Conservation (phyloP, 2,329 filamentous ascomycete genomes). For the Alternaria arborescens region DNA sequence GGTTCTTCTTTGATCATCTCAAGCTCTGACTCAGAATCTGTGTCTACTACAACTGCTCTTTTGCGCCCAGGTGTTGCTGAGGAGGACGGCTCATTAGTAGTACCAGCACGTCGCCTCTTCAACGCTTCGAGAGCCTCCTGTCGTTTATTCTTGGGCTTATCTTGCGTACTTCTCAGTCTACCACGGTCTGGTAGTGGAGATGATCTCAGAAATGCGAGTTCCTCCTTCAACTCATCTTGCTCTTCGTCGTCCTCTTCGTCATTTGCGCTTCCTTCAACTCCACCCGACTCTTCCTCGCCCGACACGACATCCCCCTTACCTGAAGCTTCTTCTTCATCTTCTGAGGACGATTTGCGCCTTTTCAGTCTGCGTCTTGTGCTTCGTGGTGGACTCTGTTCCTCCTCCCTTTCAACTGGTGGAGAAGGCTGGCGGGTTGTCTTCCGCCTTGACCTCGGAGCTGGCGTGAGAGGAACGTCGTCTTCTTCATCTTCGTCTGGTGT, state of each 20-base stretch:
- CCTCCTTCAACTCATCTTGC: constrained; percentile 55
- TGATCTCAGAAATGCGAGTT: constrained; percentile 55
- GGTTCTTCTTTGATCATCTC: constrained; percentile 47
- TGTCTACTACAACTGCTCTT: constrained; percentile 31
- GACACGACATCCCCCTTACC: constrained; percentile 26
- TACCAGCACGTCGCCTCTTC: constrained; percentile 52
- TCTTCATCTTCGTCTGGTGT: constrained; percentile 12
- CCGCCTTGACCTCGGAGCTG: not conserved
- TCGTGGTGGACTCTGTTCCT: constrained; percentile 10
- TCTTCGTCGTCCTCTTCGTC: constrained; percentile 28
- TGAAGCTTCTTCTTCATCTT: constrained; percentile 10
- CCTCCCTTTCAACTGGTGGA: constrained; percentile 11
- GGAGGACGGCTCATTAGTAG: constrained; percentile 34
- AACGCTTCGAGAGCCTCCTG: constrained; percentile 55
- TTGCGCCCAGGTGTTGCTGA: constrained; percentile 35
- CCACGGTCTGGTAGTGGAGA: constrained; percentile 42
- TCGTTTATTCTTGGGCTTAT: constrained; percentile 46
- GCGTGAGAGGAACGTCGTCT: constrained; percentile 7
- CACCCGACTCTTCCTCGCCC: constrained; percentile 24
- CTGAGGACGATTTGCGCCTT: constrained; percentile 9
- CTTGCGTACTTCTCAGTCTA: constrained; percentile 34
- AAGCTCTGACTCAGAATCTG: constrained; percentile 40
- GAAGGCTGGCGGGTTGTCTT: not conserved
- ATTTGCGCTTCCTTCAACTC: constrained; percentile 8
- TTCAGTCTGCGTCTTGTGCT: constrained; percentile 13